Conservation (phyloP, 2,329 filamentous ascomycete genomes). For the Botrytis porri region DNA sequence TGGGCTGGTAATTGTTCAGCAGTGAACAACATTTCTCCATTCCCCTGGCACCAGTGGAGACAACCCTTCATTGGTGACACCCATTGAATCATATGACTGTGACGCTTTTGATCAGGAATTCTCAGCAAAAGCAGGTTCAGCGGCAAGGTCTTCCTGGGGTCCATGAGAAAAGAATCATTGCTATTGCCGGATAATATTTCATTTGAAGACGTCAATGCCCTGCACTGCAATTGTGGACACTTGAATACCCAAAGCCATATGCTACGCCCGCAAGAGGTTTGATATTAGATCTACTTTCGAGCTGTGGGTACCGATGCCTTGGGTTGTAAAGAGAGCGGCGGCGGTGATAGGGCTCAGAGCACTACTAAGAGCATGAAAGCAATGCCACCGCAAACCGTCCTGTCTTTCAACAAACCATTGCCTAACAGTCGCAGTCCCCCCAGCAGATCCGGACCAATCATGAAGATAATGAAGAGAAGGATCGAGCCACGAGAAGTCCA, state of each 20-base stretch:
- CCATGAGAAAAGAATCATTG: not conserved
- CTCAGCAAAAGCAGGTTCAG: not conserved
- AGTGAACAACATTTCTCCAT: not conserved
- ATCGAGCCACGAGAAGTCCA: conserved; percentile 33
- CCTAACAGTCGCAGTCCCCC: not conserved
- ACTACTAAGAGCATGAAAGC: conserved; percentile 35
- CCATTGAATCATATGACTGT: not conserved
- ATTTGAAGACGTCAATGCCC: not conserved
- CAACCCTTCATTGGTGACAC: not conserved
- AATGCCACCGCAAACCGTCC: conserved; percentile 37
- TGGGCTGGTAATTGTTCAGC: not conserved
- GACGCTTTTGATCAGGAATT: not conserved
- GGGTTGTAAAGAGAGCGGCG: not conserved
- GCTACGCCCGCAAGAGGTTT: not conserved
- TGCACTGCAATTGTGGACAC: not conserved
- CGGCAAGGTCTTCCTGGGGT: too few relatives aligned
- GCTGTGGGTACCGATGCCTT: not conserved
- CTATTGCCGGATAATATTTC: not conserved
- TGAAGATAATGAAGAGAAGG: conserved; percentile 28
- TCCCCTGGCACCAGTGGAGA: too few relatives aligned
- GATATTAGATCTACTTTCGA: not conserved
- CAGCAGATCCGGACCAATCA: conserved; percentile 18
- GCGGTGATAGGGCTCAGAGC: too few relatives aligned
- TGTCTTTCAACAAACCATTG: not conserved
- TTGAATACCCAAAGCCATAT: not conserved